Conservation (phyloP, 1,139 yeast genomes). For the Diutina pseudorugosa region DNA sequence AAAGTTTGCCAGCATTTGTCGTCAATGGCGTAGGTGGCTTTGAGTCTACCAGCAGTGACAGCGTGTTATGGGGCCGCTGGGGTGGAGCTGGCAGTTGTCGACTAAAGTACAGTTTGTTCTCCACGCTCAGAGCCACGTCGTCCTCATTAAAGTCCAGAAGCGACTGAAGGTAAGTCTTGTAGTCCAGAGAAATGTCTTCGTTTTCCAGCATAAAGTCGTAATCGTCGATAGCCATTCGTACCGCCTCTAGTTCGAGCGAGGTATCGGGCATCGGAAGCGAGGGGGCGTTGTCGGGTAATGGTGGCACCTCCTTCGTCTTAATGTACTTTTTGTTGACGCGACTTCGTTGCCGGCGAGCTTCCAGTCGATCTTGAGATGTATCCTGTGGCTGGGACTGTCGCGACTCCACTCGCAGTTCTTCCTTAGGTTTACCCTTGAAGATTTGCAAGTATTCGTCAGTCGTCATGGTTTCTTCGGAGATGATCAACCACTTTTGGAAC, state of each 20-base stretch:
- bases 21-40: background rate
- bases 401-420: slow-evolving; percentile 9
- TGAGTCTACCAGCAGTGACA: background rate
- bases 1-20: background rate
- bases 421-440: slow-evolving; percentile 10
- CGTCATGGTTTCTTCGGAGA: slow-evolving; percentile 53
- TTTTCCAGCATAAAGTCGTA: slow-evolving; percentile 3
- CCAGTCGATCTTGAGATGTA: background rate
- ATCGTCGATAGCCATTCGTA: background rate
- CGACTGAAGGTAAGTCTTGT: slow-evolving; percentile 2
- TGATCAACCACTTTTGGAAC: slow-evolving; percentile 72
- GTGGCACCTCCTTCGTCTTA: background rate
- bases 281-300: background rate
- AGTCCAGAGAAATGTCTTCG: slow-evolving; percentile 1
- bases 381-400: slow-evolving; percentile 1
- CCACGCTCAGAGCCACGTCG: background rate
- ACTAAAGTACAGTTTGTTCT: background rate
- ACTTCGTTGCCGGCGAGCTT: background rate
- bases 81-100: background rate
- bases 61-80: background rate
- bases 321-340: slow-evolving; percentile 12
- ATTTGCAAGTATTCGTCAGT: slow-evolving; percentile 26
- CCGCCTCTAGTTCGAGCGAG: background rate
- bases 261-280: background rate
- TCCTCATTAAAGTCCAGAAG: slow-evolving; percentile 3